Evolutionary conservation across 23 red algal species (phyloP).

Genomic region (Gracilaria caudata): DNA sequence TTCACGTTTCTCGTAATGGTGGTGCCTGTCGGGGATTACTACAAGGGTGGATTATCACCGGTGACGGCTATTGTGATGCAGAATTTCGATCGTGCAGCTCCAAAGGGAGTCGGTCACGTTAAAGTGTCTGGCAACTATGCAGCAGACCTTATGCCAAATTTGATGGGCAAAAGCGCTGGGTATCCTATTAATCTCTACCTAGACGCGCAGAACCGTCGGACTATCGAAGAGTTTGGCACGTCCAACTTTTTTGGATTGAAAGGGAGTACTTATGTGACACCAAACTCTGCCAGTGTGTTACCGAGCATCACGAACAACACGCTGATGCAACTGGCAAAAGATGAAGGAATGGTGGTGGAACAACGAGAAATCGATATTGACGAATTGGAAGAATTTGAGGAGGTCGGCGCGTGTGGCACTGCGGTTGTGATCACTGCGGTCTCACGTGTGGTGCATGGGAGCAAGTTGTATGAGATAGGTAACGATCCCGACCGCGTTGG

Average conservation of each 20-base stretch:
- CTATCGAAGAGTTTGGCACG: constrained; percentile 97
- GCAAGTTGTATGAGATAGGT: constrained; percentile 62
- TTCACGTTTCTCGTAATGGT: constrained; percentile 98
- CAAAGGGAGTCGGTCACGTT: constrained; percentile 89
- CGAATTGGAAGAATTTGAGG: constrained; percentile 83
- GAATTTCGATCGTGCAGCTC: constrained; percentile 90
- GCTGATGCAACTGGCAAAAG: constrained; percentile 83
- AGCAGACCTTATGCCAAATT: constrained; percentile 92
- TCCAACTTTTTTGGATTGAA: constrained; percentile 91
- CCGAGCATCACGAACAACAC: constrained; percentile 92
- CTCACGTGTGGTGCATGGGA: constrained; percentile 68
- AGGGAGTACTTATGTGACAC: constrained; percentile 84
- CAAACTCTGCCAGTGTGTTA: constrained; percentile 76
- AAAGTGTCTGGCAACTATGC: constrained; percentile 98
- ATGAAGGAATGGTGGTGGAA: constrained; percentile 84
- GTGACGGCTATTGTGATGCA: constrained; percentile 89
- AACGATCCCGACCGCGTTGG: constrained; percentile 71
- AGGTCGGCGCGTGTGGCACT: constrained; percentile 92
- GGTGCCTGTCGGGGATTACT: constrained; percentile 95
- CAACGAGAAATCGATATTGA: constrained; percentile 75
- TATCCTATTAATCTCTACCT: constrained; percentile 98
- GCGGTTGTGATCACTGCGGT: constrained; percentile 98
- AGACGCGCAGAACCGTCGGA: constrained; percentile 73
- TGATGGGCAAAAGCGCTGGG: constrained; percentile 75
- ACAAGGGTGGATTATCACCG: constrained; percentile 89